Evolutionary conservation across 768 basidiomycete genomes (phyloP).

Genomic region (Daedalea quercina): DNA sequence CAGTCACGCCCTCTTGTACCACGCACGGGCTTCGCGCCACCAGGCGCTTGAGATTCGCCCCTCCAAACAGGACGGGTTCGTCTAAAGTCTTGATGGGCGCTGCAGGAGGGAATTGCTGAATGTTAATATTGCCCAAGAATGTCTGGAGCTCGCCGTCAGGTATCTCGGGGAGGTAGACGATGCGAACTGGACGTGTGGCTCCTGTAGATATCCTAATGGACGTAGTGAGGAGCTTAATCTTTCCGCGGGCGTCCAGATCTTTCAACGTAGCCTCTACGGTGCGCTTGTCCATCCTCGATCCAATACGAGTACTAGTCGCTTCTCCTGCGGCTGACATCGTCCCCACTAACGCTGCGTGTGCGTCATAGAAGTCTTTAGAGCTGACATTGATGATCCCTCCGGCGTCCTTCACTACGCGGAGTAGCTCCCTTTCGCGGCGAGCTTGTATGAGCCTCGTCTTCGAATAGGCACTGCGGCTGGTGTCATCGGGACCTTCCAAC

Average conservation of each 20-base stretch:
- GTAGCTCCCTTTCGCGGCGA: slow-evolving; percentile 75
- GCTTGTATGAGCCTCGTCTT: slow-evolving; percentile 71
- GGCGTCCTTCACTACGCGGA: slow-evolving; percentile 54
- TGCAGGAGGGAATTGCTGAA: slow-evolving; percentile 25
- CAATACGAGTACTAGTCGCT: slow-evolving; percentile 61
- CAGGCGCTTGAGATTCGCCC: slow-evolving; percentile 6
- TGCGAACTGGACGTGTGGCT: slow-evolving; percentile 45
- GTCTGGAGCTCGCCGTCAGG: slow-evolving; percentile 44
- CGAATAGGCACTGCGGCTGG: slow-evolving; percentile 13
- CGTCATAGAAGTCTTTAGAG: slow-evolving; percentile 63
- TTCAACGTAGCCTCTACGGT: slow-evolving; percentile 57
- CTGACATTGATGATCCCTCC: slow-evolving; percentile 65
- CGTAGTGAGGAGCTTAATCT: slow-evolving; percentile 67
- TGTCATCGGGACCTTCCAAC: neutral
- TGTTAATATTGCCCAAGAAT: slow-evolving; percentile 53
- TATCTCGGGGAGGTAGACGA: slow-evolving; percentile 60
- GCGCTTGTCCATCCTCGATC: slow-evolving; percentile 67
- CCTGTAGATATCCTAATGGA: slow-evolving; percentile 54
- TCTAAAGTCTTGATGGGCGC: slow-evolving; percentile 42
- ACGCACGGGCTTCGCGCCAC: neutral
- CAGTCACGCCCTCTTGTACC: slow-evolving; percentile 1
- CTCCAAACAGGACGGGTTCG: slow-evolving; percentile 49
- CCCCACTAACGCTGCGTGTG: slow-evolving; percentile 58
- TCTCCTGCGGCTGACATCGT: slow-evolving; percentile 52
- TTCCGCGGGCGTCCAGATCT: slow-evolving; percentile 55